Conservation (phyloP, 192 early-diverging fungal species). For the Spizellomyces sp. region DNA sequence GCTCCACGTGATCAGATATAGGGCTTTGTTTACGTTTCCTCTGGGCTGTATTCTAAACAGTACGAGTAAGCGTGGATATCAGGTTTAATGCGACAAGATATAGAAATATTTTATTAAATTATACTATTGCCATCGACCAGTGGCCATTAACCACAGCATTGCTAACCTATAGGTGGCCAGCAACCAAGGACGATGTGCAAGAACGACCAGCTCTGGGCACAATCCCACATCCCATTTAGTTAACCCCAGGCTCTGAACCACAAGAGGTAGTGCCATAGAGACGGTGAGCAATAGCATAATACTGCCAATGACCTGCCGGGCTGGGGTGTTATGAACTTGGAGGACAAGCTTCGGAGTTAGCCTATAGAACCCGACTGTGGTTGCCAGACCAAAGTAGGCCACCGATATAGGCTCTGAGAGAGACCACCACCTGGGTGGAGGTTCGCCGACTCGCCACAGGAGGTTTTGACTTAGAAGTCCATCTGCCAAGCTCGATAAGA, state of each 20-base stretch:
- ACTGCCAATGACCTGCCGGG: slow-evolving; percentile 24
- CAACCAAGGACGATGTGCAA: background rate
- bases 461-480: background rate
- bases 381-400: slow-evolving; percentile 16
- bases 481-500: slow-evolving; percentile 11
- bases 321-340: slow-evolving; percentile 2
- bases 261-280: slow-evolving; percentile 22
- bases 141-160: background rate
- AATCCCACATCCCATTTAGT: background rate
- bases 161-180: background rate
- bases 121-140: too few relatives aligned
- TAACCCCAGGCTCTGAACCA: slow-evolving; percentile 12
- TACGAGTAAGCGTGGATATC: too few relatives aligned
- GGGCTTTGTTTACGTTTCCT: too few relatives aligned
- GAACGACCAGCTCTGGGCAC: background rate
- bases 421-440: slow-evolving; percentile 15
- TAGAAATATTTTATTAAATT: too few relatives aligned
- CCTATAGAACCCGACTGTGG: slow-evolving; percentile 26
- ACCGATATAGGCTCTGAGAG: slow-evolving; percentile 13
- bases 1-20: too few relatives aligned
- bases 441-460: background rate
- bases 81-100: too few relatives aligned
- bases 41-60: too few relatives aligned
- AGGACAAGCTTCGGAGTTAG: slow-evolving; percentile 6
- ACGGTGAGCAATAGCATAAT: slow-evolving; percentile 27